Percentiles rank a stretch among this genome's conserved stretches.
These are phyloP conservation scores for Citrus mangshanensis DNA, from an alignment of 345 rosid genomes.

Conservation along the genomic window DNA sequence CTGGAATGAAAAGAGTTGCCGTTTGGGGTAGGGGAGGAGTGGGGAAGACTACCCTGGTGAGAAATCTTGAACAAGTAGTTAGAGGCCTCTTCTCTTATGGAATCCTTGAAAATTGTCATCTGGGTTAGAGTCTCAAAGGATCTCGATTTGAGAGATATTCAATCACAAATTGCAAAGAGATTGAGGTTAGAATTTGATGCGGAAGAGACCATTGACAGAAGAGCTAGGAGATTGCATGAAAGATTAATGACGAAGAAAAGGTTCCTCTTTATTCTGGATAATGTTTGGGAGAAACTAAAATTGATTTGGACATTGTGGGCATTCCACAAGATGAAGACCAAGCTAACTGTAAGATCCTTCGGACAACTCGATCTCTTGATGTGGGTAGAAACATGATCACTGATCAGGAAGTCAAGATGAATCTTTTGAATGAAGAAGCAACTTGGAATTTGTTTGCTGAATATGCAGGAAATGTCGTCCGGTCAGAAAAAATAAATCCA, in stretches of 20 bases:
- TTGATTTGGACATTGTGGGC: constrained; percentile 23
- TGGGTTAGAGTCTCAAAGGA: constrained; percentile 28
- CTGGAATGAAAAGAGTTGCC: constrained; percentile 15
- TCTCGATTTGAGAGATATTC: constrained; percentile 9
- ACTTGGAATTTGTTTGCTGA: constrained; percentile 25
- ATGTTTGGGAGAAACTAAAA: constrained; percentile 23
- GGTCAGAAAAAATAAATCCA: background rate
- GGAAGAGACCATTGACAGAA: constrained; percentile 14
- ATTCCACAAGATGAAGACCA: constrained; percentile 18
- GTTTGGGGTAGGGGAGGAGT: constrained; percentile 32
- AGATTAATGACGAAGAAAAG: background rate
- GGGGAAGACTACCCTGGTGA: constrained; percentile 28
- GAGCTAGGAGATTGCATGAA: constrained; percentile 14
- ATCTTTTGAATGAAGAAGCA: constrained; percentile 16
- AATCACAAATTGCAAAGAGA: constrained; percentile 25
- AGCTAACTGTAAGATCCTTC: constrained; percentile 18
- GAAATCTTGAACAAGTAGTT: constrained; percentile 23
- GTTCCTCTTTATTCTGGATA: constrained; percentile 27
- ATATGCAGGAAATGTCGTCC: constrained; percentile 17
- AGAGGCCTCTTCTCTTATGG: background rate
- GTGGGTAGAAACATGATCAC: constrained; percentile 30
- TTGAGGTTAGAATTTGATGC: constrained; percentile 14
- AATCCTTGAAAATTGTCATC: constrained; percentile 21
- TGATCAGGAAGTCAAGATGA: constrained; percentile 16
- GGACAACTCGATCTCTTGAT: constrained; percentile 23